Evolutionary conservation across 1,139 yeast genomes (phyloP).

Genomic region (Blastobotrys buckinghamii): DNA sequence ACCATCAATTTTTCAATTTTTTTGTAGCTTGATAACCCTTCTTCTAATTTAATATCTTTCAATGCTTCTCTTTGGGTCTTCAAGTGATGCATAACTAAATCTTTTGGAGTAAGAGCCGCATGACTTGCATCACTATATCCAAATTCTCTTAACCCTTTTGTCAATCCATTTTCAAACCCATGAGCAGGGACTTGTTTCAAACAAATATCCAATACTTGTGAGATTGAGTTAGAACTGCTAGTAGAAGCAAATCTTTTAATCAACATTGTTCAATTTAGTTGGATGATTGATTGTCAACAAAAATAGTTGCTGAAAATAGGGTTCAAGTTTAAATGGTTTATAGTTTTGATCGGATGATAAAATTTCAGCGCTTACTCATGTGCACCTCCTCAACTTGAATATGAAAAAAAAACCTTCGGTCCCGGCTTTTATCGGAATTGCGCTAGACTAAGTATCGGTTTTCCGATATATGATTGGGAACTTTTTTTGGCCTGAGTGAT

Average conservation of each 20-base stretch:
- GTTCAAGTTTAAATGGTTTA: too few species aligned
- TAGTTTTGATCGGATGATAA: too few species aligned
- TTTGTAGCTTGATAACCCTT: constrained; percentile 20
- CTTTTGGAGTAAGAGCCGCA: constrained; percentile 51
- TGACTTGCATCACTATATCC: constrained; percentile 64
- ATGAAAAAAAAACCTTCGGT: too few species aligned
- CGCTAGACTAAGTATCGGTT: too few species aligned
- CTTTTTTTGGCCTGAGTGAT: too few species aligned
- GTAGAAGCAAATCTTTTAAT: constrained; percentile 1
- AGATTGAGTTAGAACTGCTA: neutral
- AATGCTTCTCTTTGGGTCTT: constrained; percentile 37
- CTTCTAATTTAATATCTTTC: constrained; percentile 23
- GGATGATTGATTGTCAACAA: too few species aligned
- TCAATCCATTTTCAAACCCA: constrained; percentile 67
- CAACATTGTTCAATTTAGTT: too few species aligned
- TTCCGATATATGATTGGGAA: too few species aligned
- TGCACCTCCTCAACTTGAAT: too few species aligned
- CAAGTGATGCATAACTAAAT: constrained; percentile 62
- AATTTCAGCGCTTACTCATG: too few species aligned
- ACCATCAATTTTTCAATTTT: constrained; percentile 39
- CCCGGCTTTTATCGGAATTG: too few species aligned
- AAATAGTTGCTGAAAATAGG: too few species aligned
- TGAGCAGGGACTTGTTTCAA: constrained; percentile 52
- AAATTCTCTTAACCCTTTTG: constrained; percentile 53
- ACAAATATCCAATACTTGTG: constrained; percentile 36